phyloP scores from a whole-genome alignment of 2,329 filamentous ascomycete species.

The Byssoonygena ceratinophila region DNA sequence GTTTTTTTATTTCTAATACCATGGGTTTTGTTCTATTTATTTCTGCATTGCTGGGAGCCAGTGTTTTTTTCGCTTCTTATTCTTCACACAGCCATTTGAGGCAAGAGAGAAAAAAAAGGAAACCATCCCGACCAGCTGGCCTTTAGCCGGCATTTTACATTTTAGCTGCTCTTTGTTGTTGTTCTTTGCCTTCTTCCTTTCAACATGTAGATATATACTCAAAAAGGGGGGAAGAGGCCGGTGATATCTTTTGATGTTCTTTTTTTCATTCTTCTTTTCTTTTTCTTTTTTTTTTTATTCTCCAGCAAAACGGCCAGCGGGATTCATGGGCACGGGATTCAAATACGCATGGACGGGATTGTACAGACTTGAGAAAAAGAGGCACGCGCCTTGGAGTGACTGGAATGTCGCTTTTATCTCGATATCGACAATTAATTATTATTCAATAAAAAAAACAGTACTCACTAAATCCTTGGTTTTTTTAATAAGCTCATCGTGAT shows the following conservation, averaged over 20 bases:
- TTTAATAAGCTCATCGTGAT: no score
- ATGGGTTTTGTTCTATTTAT: background rate
- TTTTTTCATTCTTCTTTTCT: background rate
- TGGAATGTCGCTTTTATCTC: background rate
- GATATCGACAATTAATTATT: background rate
- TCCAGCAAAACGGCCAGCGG: background rate
- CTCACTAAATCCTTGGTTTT: no score
- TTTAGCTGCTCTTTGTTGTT: no score
- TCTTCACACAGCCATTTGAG: no score
- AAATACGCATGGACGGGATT: slow-evolving; percentile 2
- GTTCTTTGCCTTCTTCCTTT: background rate
- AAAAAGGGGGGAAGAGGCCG: background rate
- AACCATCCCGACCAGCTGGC: background rate
- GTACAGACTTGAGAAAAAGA: slow-evolving; percentile 4
- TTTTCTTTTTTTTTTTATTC: background rate
- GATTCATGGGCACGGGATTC: slow-evolving; percentile 4
- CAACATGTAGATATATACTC: slow-evolving; percentile 4
- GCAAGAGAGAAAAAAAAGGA: background rate
- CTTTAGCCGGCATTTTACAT: no score
- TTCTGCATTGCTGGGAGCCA: slow-evolving; percentile 5
- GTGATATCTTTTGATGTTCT: no score
- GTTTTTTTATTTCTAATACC: background rate
- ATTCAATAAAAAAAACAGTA: no score
- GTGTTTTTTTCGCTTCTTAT: background rate
- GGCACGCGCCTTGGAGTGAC: background rate